Conservation (phyloP, 176 grass and related monocot species). For the Eragrostis curvula region DNA sequence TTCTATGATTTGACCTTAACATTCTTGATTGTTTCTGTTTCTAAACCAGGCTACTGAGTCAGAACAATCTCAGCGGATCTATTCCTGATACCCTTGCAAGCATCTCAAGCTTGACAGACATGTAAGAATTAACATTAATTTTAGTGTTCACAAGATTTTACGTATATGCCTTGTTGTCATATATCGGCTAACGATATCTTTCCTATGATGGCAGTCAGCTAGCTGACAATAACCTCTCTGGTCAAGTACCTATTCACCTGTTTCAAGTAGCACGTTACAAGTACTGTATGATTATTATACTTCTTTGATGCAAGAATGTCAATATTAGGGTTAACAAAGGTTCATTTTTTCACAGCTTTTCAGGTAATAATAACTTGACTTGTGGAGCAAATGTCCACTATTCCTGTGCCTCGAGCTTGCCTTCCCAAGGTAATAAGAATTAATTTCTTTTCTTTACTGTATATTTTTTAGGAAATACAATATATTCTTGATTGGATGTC, state of each 20-base stretch:
- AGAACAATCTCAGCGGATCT: conserved; percentile 78
- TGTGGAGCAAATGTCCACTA: conserved; percentile 76
- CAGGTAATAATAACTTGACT: conserved; percentile 88
- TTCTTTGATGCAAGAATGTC: conserved; percentile 4
- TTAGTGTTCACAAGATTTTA: not conserved
- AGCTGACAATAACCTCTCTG: conserved; percentile 85
- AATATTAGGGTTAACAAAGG: conserved; percentile 40
- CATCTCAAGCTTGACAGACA: conserved; percentile 76
- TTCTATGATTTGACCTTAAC: conserved; percentile 9
- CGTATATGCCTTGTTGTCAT: not conserved
- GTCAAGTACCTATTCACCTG: conserved; percentile 75
- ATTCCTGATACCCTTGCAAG: conserved; percentile 69
- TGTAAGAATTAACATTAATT: conserved; percentile 64
- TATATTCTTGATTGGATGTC: no score
- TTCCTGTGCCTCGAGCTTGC: conserved; percentile 63
- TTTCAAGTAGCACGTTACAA: conserved; percentile 97
- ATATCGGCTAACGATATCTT: conserved; percentile 33
- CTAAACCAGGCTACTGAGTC: conserved; percentile 79
- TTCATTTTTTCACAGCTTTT: conserved; percentile 77
- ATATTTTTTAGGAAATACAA: no score
- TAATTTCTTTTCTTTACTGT: not conserved
- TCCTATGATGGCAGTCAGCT: conserved; percentile 57
- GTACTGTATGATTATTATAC: conserved; percentile 48
- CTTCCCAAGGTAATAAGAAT: conserved; percentile 68
- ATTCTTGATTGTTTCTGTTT: conserved; percentile 13